These are phyloP conservation scores for Xylaria polymorpha DNA, from an alignment of 2,329 filamentous ascomycete species.

Conservation along the genomic window DNA sequence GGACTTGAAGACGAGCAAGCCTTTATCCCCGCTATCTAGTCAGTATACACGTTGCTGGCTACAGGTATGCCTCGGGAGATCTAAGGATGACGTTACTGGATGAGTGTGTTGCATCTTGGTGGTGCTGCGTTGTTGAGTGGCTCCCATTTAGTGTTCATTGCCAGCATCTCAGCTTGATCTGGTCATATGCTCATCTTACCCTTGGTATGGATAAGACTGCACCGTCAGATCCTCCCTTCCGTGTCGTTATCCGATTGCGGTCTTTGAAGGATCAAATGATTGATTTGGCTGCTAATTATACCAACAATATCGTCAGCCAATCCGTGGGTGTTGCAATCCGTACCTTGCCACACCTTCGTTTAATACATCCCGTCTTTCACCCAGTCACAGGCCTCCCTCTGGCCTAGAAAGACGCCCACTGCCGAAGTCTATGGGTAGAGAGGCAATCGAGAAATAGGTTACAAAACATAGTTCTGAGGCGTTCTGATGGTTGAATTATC, in stretches of 20 bases:
- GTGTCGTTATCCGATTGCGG: not conserved
- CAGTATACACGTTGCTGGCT: not conserved
- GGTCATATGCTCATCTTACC: not conserved
- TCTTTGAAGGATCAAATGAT: not conserved
- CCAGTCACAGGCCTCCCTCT: not conserved
- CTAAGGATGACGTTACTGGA: not conserved
- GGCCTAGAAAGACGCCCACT: not conserved
- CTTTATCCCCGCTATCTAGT: not conserved
- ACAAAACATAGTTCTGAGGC: not conserved
- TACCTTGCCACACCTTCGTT: not conserved
- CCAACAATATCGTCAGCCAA: not conserved
- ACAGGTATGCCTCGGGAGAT: not conserved
- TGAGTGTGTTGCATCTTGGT: not conserved
- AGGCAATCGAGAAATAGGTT: not conserved
- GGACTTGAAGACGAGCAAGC: not conserved
- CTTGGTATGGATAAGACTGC: not conserved
- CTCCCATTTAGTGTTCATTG: not conserved
- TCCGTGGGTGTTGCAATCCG: not conserved
- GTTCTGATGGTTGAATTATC: not conserved
- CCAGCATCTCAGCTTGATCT: not conserved
- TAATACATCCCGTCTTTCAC: not conserved
- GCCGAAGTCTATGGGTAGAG: not conserved
- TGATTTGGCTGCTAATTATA: not conserved
- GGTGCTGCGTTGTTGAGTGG: constrained; percentile 1
- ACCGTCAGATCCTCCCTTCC: not conserved